Base-by-base conservation (phyloP, 441 rosid genomes). In the Syzygium syzygioides region DNA sequence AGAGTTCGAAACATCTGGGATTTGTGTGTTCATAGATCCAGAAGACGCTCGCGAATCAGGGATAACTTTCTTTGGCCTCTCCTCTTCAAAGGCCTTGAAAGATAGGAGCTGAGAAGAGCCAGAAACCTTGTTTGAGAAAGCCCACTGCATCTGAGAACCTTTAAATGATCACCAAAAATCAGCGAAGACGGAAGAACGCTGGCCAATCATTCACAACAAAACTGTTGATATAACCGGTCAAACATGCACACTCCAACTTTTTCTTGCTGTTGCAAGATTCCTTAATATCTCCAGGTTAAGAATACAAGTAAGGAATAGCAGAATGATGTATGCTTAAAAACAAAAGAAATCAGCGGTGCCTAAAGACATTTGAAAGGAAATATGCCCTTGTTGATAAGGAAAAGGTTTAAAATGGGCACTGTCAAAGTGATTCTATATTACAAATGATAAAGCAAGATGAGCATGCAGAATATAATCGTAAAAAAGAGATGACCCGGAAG, bases 121-220 rank as follows among this genome's bases (percentile, higher is more conserved):
- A 59, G 96, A 93, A 86, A 88, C 94, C 92, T 94, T 94, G 92
- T 93, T 94, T 60, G 97, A 92, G 90, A 95, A 96, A 28, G 96
- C 93, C 96, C 96, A 95, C 91, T 95, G 97, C 96, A 94, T 95
- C 90, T 94, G 95, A 85, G 93, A 90, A 52, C 90, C 91, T 76
- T 76, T 76, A 41, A 25, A 76, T 76, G 52, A 37, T 76, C 52
- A 23, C 83, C 28, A 41, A 76, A 76, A 5, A 76, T 76, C 83
- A 76, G 83, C 83, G 41, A 23, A 76, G 83, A 76, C 15, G 83
- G 83, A 76, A 76, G 52, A 37, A 76, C 83, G 6, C 52, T 7
- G 28, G 52, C n/a, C 83, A 41, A 41, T 45, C 83, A 23, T 76
- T 76, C 83, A 76, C 83, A 41, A 76, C 52, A 37, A 41, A 45